Conservation (phyloP, 306 rosid species). For the Fragaria vesca region DNA sequence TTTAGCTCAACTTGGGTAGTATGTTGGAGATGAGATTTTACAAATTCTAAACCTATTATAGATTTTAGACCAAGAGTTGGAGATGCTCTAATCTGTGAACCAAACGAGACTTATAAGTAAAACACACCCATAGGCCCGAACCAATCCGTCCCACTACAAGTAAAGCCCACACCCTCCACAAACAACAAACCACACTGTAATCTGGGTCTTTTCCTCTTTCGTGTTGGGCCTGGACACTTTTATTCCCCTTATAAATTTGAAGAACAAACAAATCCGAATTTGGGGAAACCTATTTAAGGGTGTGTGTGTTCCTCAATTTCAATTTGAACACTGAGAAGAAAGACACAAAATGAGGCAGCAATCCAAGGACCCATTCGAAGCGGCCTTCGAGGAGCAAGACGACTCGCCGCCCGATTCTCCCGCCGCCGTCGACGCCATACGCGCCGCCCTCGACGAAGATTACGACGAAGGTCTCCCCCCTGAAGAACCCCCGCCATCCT, state of each 20-base stretch:
- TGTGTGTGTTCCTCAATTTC: neutral
- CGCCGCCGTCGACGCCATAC: slow-evolving; percentile 19
- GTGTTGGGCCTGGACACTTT: neutral
- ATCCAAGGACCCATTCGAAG: slow-evolving; percentile 98
- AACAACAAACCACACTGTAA: neutral
- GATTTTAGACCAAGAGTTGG: too few species aligned
- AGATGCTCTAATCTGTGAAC: too few species aligned
- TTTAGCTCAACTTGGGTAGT: too few species aligned
- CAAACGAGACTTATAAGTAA: too few species aligned
- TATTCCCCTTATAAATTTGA: too few species aligned
- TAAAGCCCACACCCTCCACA: too few species aligned
- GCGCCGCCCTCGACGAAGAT: slow-evolving; percentile 15
- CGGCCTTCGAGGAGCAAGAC: slow-evolving; percentile 78
- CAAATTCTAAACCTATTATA: too few species aligned
- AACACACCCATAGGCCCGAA: too few species aligned
- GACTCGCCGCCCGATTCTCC: slow-evolving; percentile 76
- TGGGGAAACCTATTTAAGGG: neutral
- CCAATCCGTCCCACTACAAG: too few species aligned
- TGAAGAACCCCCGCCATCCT: slow-evolving; percentile 15
- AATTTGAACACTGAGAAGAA: too few species aligned
- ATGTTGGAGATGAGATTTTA: too few species aligned
- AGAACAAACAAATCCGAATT: neutral
- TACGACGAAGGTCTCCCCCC: slow-evolving; percentile 25
- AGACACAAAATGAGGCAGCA: slow-evolving; percentile 50
- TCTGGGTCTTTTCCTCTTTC: neutral